These are phyloP conservation scores for Thermoascus crustaceus DNA, from an alignment of 2,329 filamentous ascomycete genomes.

Conservation along the genomic window DNA sequence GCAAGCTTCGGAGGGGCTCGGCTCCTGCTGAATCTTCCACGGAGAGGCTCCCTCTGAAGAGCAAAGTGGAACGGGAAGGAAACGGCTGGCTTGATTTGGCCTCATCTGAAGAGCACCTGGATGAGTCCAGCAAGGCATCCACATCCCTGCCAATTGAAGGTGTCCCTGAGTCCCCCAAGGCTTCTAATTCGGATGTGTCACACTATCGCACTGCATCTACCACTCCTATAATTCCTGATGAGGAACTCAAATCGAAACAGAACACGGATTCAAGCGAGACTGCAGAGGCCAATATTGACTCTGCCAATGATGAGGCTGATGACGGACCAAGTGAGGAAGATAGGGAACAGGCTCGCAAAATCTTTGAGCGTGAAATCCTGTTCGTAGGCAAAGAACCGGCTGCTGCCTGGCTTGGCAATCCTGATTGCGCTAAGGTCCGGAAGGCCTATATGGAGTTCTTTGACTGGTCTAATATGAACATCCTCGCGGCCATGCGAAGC, in stretches of 20 bases:
- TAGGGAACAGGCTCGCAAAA: conserved; percentile 66
- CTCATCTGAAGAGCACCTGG: conserved; percentile 17
- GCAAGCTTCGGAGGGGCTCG: background rate
- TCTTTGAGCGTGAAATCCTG: conserved; percentile 73
- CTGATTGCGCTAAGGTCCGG: conserved; percentile 46
- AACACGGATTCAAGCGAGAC: conserved; percentile 8
- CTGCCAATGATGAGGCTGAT: conserved; percentile 12
- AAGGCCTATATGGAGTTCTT: conserved; percentile 88
- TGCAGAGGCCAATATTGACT: conserved; percentile 12
- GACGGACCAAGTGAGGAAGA: conserved; percentile 53
- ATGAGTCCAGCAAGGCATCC: conserved; percentile 15
- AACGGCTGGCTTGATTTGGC: too few species aligned
- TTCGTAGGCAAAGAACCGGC: conserved; percentile 72
- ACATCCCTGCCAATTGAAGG: conserved; percentile 17
- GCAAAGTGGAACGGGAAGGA: too few species aligned
- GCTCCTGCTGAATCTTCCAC: background rate
- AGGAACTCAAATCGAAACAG: conserved; percentile 14
- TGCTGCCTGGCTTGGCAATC: conserved; percentile 73
- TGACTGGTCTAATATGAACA: conserved; percentile 73
- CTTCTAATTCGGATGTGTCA: conserved; percentile 32
- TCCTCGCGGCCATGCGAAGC: conserved; percentile 67
- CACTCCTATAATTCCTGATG: conserved; percentile 29
- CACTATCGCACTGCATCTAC: conserved; percentile 39
- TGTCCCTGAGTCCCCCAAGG: conserved; percentile 21
- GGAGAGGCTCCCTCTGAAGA: conserved; percentile 6